Percentiles rank a stretch among this genome's conserved stretches.
Evolutionary conservation across 768 basidiomycete species (phyloP).

Genomic region (Termitomyces sp.): DNA sequence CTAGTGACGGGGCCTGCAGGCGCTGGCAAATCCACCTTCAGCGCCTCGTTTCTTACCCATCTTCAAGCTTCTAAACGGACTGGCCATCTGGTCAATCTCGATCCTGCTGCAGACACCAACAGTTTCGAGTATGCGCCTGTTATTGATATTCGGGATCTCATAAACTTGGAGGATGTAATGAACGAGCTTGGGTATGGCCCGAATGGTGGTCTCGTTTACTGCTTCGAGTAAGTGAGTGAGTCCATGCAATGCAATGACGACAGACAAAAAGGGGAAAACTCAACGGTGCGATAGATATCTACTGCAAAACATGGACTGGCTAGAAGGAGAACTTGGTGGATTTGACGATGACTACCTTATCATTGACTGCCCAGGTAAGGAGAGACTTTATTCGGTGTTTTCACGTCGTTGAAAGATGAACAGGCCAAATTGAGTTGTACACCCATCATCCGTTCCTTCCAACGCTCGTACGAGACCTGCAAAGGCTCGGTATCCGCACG

Average conservation of each 20-base stretch:
- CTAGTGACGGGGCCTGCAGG: constrained; percentile 95
- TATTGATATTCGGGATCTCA: constrained; percentile 91
- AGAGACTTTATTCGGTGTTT: not conserved
- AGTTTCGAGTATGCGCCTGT: constrained; percentile 91
- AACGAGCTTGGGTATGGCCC: constrained; percentile 91
- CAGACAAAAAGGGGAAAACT: not conserved
- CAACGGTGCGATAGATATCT: constrained; percentile 67
- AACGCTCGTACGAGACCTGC: constrained; percentile 73
- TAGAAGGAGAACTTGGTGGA: constrained; percentile 92
- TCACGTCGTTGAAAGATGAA: not conserved
- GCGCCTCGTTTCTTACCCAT: constrained; percentile 84
- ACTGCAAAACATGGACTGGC: constrained; percentile 96
- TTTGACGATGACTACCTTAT: constrained; percentile 96
- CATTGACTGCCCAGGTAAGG: constrained; percentile 84
- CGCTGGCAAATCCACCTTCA: constrained; percentile 96
- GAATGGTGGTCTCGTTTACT: constrained; percentile 95
- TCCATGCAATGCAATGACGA: constrained; percentile 5
- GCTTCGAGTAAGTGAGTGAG: constrained; percentile 93
- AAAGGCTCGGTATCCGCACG: constrained; percentile 77
- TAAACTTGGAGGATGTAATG: constrained; percentile 96
- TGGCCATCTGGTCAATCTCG: constrained; percentile 94
- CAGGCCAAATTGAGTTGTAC: constrained; percentile 97
- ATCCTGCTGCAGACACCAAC: constrained; percentile 85
- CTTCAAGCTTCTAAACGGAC: constrained; percentile 77
- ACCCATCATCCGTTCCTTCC: constrained; percentile 98